Percentiles rank a stretch among this genome's conserved stretches.
Conservation (phyloP, 805 yeast genomes). For the Saturnispora hagleri region DNA sequence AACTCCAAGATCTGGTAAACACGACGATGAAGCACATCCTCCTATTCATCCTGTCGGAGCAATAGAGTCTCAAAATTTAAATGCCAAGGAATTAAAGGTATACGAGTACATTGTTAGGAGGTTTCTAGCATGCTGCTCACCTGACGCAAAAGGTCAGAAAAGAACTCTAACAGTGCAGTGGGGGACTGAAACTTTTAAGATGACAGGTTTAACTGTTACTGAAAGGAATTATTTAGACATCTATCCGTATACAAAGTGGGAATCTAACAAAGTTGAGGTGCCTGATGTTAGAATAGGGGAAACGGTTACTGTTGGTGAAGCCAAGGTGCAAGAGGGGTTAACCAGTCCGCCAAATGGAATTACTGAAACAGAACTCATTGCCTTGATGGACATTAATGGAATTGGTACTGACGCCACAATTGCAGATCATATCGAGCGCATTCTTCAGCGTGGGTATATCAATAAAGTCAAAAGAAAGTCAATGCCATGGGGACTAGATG, state of each 20-base stretch:
- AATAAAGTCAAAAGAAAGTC: slow-evolving; percentile 26
- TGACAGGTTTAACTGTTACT: slow-evolving; percentile 66
- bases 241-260: slow-evolving; percentile 76
- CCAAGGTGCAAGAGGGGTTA: slow-evolving; percentile 59
- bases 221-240: slow-evolving; percentile 75
- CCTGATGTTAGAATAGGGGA: slow-evolving; percentile 60
- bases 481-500: slow-evolving; percentile 4
- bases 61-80: slow-evolving; percentile 19
- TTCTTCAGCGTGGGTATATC: slow-evolving; percentile 59
- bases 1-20: slow-evolving; percentile 71
- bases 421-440: slow-evolving; percentile 91
- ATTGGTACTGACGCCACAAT: slow-evolving; percentile 99
- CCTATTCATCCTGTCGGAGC: slow-evolving; percentile 75
- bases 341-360: slow-evolving; percentile 76
- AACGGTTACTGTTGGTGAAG: slow-evolving; percentile 41
- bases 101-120: slow-evolving; percentile 82
- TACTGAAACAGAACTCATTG: slow-evolving; percentile 88
- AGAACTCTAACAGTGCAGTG: slow-evolving; percentile 59
- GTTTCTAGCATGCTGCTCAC: slow-evolving; percentile 85
- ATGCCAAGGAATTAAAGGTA: slow-evolving; percentile 51
- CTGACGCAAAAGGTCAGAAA: slow-evolving; percentile 74
- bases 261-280: slow-evolving; percentile 42
- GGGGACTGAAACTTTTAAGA: slow-evolving; percentile 66
- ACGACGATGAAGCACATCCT: slow-evolving; percentile 95
- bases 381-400: slow-evolving; percentile 93